Conservation (phyloP, 2,329 filamentous ascomycete species). For the Aspergillus neoniger region DNA sequence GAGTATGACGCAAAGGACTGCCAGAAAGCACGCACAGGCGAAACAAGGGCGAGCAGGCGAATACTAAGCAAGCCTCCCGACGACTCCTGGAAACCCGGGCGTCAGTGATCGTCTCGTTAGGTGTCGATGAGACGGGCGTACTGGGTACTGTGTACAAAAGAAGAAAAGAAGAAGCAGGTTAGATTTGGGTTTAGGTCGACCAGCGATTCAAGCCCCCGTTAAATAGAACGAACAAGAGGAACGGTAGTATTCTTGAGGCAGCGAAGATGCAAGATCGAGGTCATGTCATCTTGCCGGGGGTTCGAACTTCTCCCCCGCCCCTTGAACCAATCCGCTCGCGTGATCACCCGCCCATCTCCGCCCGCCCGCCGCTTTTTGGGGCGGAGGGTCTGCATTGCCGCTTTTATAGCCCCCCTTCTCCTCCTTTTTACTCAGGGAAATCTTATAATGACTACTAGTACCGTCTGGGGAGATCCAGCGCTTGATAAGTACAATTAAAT, state of each 20-base stretch:
- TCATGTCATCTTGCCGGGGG: not conserved
- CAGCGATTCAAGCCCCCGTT: slow-evolving; percentile 4
- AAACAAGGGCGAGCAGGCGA: slow-evolving; percentile 10
- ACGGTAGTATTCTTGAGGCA: not conserved
- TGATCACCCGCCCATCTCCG: slow-evolving; percentile 8
- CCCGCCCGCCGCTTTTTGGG: not conserved
- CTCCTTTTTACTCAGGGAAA: not conserved
- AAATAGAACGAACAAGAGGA: not conserved
- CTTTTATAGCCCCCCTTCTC: not conserved
- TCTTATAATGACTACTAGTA: too few species aligned
- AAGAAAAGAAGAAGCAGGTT: not conserved
- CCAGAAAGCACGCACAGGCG: slow-evolving; percentile 10
- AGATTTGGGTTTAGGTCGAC: not conserved
- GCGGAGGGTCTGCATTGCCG: not conserved
- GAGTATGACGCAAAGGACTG: slow-evolving; percentile 44
- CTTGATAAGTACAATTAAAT: not conserved
- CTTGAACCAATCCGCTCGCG: slow-evolving; percentile 4
- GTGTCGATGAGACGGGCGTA: not conserved
- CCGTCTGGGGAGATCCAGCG: too few species aligned
- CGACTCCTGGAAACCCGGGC: not conserved
- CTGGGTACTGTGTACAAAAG: not conserved
- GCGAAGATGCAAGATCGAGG: slow-evolving; percentile 8
- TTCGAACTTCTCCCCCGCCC: not conserved
- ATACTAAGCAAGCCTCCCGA: not conserved
- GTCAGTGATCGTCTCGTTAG: not conserved